These are phyloP conservation scores for Podospora pseudoanserina DNA, from an alignment of 495 filamentous ascomycete genomes.

Conservation along the genomic window DNA sequence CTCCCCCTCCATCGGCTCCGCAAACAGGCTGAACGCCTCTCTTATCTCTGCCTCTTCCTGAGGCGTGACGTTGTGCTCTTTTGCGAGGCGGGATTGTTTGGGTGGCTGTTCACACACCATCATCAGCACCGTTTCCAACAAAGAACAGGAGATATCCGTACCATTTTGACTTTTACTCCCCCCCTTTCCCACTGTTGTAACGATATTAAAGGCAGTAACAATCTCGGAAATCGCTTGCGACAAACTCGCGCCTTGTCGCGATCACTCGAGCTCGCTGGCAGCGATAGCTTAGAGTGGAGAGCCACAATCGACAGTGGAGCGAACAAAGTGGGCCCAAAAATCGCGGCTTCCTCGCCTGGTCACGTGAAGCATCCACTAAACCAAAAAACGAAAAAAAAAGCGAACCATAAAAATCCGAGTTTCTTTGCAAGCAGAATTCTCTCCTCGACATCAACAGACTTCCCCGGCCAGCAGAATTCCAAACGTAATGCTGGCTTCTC, in stretches of 20 bases:
- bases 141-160: background rate
- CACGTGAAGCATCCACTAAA: conserved; percentile 19
- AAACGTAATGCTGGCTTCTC: no score
- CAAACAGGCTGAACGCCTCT: conserved; percentile 83
- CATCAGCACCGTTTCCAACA: background rate
- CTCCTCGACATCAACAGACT: background rate
- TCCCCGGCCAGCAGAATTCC: no score
- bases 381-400: background rate
- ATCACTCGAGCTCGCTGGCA: background rate
- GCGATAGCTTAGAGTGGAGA: background rate
- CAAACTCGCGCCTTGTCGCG: background rate
- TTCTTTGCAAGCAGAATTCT: background rate
- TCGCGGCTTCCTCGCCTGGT: conserved; percentile 24
- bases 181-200: background rate
- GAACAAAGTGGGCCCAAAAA: conserved; percentile 9
- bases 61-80: conserved; percentile 77
- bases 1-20: conserved; percentile 62
- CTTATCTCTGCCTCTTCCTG: conserved; percentile 85
- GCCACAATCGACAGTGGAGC: background rate
- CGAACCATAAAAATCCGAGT: background rate
- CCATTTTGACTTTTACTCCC: background rate
- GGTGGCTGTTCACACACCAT: background rate
- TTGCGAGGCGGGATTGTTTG: conserved; percentile 74
- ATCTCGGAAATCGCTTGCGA: background rate
- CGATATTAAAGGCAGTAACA: background rate